phyloP scores from a whole-genome alignment of 257 asterid species.

The Primulina eburnea region DNA sequence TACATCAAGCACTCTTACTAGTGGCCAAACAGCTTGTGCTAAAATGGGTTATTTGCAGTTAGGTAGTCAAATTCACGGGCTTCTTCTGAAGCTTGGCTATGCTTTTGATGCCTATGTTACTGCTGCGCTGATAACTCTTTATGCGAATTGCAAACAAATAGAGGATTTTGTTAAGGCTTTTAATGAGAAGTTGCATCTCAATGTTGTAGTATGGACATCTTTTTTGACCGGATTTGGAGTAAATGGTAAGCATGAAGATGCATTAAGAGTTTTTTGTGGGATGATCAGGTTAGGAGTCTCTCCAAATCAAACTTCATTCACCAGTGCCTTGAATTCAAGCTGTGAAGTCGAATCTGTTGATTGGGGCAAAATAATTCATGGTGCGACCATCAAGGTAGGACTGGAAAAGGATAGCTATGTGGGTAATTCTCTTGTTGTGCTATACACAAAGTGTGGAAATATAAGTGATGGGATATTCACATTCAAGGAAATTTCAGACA shows the following conservation, averaged over 20 bases:
- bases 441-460: constrained; percentile 63
- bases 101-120: constrained; percentile 46
- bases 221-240: constrained; percentile 73
- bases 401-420: constrained; percentile 54
- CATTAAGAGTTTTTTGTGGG: constrained; percentile 44
- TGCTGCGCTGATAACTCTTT: constrained; percentile 67
- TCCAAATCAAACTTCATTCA: constrained; percentile 84
- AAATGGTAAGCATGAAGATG: constrained; percentile 54
- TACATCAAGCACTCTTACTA: constrained; percentile 56
- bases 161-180: constrained; percentile 49
- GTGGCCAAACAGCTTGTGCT: constrained; percentile 71
- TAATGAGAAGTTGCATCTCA: constrained; percentile 46
- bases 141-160: constrained; percentile 58
- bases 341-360: constrained; percentile 55
- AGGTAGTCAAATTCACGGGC: constrained; percentile 68
- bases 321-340: constrained; percentile 77
- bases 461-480: constrained; percentile 47
- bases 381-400: constrained; percentile 63
- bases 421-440: constrained; percentile 75
- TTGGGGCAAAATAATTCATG: constrained; percentile 62
- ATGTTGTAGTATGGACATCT: constrained; percentile 89
- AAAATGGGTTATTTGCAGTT: constrained; percentile 31
- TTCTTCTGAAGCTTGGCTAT: constrained; percentile 50
- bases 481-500: constrained; percentile 46
- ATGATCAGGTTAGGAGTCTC: constrained; percentile 58